Base-by-base conservation (phyloP, 164 flowering plant genomes). In the Echeveria elegans region DNA sequence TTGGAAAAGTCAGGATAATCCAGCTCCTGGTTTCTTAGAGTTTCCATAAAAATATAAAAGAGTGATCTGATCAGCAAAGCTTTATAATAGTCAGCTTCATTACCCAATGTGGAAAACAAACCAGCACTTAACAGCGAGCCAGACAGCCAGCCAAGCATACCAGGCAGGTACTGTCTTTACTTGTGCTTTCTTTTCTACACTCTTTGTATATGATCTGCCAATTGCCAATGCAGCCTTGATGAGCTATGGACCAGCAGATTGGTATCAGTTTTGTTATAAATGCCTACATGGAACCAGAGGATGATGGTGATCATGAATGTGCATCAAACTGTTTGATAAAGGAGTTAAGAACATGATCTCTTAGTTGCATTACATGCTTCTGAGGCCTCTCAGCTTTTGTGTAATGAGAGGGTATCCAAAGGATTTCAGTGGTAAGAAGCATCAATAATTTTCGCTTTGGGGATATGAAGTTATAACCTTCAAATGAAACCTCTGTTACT, bases 21-120 rank as follows among this genome's bases (percentile, higher is more conserved):
- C 56, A 48, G 23, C 4, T 48, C 6, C 0, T 48, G 6, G 6
- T n/a, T 48, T 48, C 28, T 52, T 52, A 52, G 29, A 52, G 58
- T 52, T 21, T 52, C 58, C 29, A 52, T 52, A 52, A 52, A 52
- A 52, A 23, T 52, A 12, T 52, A 52, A 52, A 52, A 23, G 58
- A 52, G 58, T 52, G 53, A 48, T 48, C 53, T 19, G 24, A n/a
- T 48, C 19, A 0, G 24, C 21, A 19, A 48, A 21, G 2, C 29
- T 52, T 52, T n/a, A 12, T 52, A 52, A 52, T 28, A 52, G 58
- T 52, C 58, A 6, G 58, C 58, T 52, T 52, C 11, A 52, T 21
- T 7, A 52, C 58, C 58, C 58, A 52, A 52, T 23, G 58, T 52
- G 58, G 58, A 52, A 52, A 52, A 52, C 58, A 21, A 52, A 52